Conservation (phyloP, 2,329 filamentous ascomycete species). For the Colletotrichum eleusines region DNA sequence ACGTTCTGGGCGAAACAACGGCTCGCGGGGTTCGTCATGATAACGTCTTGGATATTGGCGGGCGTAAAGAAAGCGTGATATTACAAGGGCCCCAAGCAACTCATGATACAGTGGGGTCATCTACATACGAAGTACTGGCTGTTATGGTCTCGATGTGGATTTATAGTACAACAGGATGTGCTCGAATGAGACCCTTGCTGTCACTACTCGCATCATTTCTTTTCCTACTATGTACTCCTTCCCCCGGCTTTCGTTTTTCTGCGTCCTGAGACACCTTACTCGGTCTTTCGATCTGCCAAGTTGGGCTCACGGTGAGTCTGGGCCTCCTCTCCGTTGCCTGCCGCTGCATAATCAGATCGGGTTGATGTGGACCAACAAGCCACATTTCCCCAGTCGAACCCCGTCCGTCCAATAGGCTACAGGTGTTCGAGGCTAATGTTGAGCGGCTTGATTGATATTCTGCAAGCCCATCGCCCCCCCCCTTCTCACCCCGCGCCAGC, state of each 20-base stretch:
- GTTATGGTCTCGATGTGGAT: constrained; percentile 2
- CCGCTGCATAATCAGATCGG: constrained; percentile 25
- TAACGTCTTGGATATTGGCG: constrained; percentile 16
- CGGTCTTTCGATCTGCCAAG: constrained; percentile 1
- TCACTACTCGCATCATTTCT: constrained; percentile 15
- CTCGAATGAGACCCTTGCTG: constrained; percentile 28
- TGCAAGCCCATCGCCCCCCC: neutral
- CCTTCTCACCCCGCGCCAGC: neutral
- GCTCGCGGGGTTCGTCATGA: constrained; percentile 11
- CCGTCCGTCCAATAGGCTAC: neutral
- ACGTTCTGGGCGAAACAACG: neutral
- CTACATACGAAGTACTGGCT: neutral
- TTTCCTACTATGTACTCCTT: neutral
- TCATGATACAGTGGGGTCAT: constrained; percentile 4
- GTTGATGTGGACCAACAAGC: neutral
- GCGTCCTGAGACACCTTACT: constrained; percentile 1
- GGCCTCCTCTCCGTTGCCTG: neutral
- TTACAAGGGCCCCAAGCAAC: constrained; percentile 18
- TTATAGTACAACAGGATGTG: constrained; percentile 10
- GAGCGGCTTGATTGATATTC: neutral
- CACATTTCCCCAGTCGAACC: neutral
- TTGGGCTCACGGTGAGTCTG: neutral
- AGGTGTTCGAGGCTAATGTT: neutral
- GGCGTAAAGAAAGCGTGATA: constrained; percentile 21
- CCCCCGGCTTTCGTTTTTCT: neutral